Evolutionary conservation across 2,329 filamentous ascomycete species (phyloP).

Genomic region (Madurella mycetomatis): DNA sequence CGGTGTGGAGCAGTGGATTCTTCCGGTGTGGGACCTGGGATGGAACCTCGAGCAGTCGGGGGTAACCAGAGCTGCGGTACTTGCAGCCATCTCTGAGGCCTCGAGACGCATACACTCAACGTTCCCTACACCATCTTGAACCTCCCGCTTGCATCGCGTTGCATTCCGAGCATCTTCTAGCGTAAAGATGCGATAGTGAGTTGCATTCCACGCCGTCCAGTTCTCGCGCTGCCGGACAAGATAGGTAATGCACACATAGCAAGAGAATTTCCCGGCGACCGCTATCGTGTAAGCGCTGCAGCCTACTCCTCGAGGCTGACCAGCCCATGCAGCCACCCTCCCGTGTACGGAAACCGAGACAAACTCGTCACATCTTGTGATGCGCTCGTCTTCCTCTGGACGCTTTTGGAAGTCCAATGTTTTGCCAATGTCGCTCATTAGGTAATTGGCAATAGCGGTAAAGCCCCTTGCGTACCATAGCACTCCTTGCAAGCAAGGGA

Average conservation of each 20-base stretch:
- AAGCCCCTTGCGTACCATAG: constrained; percentile 1
- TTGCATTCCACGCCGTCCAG: background rate
- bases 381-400: background rate
- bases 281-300: background rate
- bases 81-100: too few relatives aligned
- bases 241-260: too few relatives aligned
- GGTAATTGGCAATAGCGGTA: constrained; percentile 14
- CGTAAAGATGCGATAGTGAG: background rate
- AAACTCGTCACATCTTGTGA: background rate
- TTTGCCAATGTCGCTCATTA: background rate
- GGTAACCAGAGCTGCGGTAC: too few relatives aligned
- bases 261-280: background rate
- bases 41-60: background rate
- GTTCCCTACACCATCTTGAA: too few relatives aligned
- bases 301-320: background rate
- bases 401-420: background rate
- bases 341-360: background rate
- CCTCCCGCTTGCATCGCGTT: background rate
- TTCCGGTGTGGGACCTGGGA: background rate
- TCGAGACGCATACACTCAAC: too few relatives aligned
- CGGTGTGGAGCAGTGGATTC: background rate
- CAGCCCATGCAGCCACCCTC: background rate
- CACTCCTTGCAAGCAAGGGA: constrained; percentile 6
- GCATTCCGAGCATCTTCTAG: background rate
- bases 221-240: background rate